Conservation (phyloP, 1,284 basidiomycete genomes). For the Moesziomyces antarcticus region DNA sequence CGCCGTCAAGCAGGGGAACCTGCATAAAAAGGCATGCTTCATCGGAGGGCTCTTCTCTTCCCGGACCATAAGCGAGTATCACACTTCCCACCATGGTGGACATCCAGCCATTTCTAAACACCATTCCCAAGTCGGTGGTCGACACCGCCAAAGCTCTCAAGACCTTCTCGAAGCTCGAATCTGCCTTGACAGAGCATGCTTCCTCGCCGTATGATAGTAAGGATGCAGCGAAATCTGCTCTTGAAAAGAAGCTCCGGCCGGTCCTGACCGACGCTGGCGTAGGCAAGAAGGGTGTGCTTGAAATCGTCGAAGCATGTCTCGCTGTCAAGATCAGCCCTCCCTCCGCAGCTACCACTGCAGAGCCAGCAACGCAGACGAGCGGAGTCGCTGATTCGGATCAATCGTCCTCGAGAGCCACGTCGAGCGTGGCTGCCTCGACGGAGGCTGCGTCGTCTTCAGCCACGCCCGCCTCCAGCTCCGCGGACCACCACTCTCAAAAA, state of each 20-base stretch:
- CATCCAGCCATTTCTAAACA: constrained; percentile 24
- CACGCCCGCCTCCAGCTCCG: not conserved
- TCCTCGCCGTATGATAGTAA: not conserved
- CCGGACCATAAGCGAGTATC: not conserved
- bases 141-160: constrained; percentile 43
- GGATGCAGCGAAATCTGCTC: not conserved
- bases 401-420: not conserved
- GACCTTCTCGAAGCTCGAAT: constrained; percentile 48
- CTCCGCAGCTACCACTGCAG: not conserved
- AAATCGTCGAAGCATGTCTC: constrained; percentile 39
- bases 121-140: constrained; percentile 61
- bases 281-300: constrained; percentile 42
- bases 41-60: no score
- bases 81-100: not conserved
- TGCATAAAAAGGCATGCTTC: no score
- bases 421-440: not conserved
- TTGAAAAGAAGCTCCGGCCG: constrained; percentile 44
- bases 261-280: constrained; percentile 52
- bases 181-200: constrained; percentile 25
- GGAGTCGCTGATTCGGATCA: not conserved
- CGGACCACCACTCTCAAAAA: not conserved
- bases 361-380: no score
- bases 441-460: not conserved
- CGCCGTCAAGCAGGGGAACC: no score
- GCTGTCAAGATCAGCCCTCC: not conserved